Evolutionary conservation across 2,329 filamentous ascomycete species (phyloP).

Genomic region (Beauveria scarabaeidicola): DNA sequence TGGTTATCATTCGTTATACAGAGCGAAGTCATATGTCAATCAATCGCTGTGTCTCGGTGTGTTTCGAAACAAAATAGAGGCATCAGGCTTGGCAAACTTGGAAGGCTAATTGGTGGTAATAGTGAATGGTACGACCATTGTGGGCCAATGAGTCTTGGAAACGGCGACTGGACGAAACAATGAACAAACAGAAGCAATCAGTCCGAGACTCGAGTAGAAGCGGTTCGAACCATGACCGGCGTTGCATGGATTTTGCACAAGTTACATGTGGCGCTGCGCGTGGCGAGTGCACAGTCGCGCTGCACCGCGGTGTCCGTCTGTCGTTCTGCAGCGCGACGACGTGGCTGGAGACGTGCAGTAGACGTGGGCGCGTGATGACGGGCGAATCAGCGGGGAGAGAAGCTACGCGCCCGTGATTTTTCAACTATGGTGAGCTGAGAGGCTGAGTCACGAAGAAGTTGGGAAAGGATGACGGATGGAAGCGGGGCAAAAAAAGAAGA

Average conservation of each 20-base stretch:
- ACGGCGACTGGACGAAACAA: not conserved
- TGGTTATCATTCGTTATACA: no score
- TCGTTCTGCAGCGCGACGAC: not conserved
- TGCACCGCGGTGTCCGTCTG: not conserved
- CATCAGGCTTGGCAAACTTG: not conserved
- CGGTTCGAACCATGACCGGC: not conserved
- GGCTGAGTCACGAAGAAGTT: not conserved
- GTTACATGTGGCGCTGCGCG: not conserved
- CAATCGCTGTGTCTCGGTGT: not conserved
- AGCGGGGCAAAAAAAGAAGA: not conserved
- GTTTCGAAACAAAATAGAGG: not conserved
- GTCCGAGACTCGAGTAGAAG: not conserved
- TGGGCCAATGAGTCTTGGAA: not conserved
- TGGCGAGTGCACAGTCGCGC: not conserved
- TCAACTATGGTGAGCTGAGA: not conserved
- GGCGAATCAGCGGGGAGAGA: constrained; percentile 7
- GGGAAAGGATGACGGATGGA: not conserved
- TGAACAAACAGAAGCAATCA: not conserved
- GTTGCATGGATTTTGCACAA: not conserved
- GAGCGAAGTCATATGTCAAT: not conserved
- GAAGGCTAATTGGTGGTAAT: not conserved
- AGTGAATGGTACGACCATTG: constrained; percentile 16
- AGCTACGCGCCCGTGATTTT: constrained; percentile 7
- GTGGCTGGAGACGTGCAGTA: constrained; percentile 2
- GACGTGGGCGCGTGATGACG: constrained; percentile 9